phyloP scores from a whole-genome alignment of 140 eudicot genomes.

The Erigeron philadelphicus region DNA sequence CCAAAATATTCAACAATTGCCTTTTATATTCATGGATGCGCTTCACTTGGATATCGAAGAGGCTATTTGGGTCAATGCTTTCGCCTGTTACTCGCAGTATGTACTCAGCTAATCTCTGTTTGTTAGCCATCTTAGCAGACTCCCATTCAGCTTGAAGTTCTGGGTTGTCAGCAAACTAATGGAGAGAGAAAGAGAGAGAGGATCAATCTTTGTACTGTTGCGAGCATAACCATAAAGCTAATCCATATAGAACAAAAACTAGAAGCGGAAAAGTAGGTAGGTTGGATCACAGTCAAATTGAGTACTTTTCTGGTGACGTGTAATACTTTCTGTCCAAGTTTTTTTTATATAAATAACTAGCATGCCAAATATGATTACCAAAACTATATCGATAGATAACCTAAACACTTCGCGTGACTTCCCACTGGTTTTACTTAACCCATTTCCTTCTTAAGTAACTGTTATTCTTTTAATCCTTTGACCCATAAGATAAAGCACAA shows the following conservation, averaged over 20 bases:
- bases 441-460: background rate
- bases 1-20: conserved; percentile 87
- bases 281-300: background rate
- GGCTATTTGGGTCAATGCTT: conserved; percentile 81
- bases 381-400: background rate
- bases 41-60: conserved; percentile 96
- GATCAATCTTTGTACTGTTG: conserved; percentile 20
- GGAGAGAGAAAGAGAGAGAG: conserved; percentile 15
- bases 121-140: conserved; percentile 92
- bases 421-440: background rate
- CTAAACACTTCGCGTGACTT: background rate
- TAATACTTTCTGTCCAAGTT: background rate
- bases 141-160: conserved; percentile 91
- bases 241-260: background rate
- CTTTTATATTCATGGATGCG: conserved; percentile 97
- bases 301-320: background rate
- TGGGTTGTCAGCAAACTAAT: conserved; percentile 77
- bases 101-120: conserved; percentile 70
- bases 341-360: background rate
- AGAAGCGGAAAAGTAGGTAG: background rate
- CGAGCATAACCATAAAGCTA: background rate
- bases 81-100: conserved; percentile 76
- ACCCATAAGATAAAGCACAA: background rate
- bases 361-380: background rate
- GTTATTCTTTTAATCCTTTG: background rate